A percentile compares a stretch with the other conserved stretches of the same genome.
Conservation (phyloP, 768 basidiomycete genomes). For the Amanita jacksonii region DNA sequence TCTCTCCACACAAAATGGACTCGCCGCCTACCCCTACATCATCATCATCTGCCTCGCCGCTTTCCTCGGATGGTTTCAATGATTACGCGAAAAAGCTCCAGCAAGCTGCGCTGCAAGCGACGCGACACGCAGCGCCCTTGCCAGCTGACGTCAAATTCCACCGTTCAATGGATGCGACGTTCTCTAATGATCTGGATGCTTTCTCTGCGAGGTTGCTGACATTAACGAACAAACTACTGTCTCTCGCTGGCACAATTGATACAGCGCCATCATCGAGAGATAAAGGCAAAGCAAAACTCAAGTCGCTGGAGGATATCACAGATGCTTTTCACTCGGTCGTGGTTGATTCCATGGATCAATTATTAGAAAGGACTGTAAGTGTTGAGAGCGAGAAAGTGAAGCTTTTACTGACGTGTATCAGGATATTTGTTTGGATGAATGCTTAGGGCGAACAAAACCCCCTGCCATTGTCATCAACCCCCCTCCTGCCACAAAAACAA, state of each 20-base stretch:
- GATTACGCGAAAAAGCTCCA: slow-evolving; percentile 52
- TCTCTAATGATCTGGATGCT: slow-evolving; percentile 63
- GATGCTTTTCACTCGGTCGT: slow-evolving; percentile 74
- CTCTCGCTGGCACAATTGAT: slow-evolving; percentile 37
- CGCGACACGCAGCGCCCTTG: slow-evolving; percentile 48
- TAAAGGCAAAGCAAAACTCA: slow-evolving; percentile 46
- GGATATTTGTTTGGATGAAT: slow-evolving; percentile 81
- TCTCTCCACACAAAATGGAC: slow-evolving; percentile 6
- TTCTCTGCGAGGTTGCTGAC: slow-evolving; percentile 58
- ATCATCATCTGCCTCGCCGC: not conserved
- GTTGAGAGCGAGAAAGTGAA: not conserved
- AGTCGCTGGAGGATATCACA: slow-evolving; percentile 70
- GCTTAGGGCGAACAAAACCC: slow-evolving; percentile 58
- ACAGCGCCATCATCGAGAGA: slow-evolving; percentile 14
- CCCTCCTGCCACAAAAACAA: slow-evolving; percentile 14
- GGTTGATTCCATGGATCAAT: slow-evolving; percentile 76
- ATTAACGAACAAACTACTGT: slow-evolving; percentile 56
- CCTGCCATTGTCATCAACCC: slow-evolving; percentile 54
- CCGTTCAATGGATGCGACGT: slow-evolving; percentile 66
- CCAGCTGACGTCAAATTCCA: slow-evolving; percentile 82
- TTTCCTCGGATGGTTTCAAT: slow-evolving; percentile 28
- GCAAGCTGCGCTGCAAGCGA: slow-evolving; percentile 49
- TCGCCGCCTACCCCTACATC: slow-evolving; percentile 6
- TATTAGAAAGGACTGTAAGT: slow-evolving; percentile 77
- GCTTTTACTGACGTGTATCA: slow-evolving; percentile 17